phyloP scores from a whole-genome alignment of 805 yeast species.

The Teunomyces aglyptinius region DNA sequence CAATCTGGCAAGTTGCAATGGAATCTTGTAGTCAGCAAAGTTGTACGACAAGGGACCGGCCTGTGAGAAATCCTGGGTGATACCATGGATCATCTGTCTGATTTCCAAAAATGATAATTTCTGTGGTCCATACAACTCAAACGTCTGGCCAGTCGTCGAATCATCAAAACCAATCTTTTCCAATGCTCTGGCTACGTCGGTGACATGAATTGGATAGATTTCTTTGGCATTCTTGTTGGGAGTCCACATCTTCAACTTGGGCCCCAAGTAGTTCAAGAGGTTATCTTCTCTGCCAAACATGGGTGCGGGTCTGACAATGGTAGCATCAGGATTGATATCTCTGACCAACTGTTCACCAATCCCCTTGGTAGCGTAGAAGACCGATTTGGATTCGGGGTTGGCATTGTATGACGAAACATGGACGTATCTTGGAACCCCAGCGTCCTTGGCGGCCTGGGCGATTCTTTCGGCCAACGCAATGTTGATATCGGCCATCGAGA shows the following conservation, averaged over 20 bases:
- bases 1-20: conserved; percentile 45
- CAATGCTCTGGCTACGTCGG: conserved; percentile 75
- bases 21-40: conserved; percentile 42
- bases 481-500: conserved; percentile 78
- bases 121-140: conserved; percentile 74
- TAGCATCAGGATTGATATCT: conserved; percentile 67
- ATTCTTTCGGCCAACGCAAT: conserved; percentile 77
- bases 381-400: conserved; percentile 60
- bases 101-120: conserved; percentile 59
- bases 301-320: conserved; percentile 83
- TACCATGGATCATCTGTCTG: conserved; percentile 66
- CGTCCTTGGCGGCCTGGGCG: conserved; percentile 67
- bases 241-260: conserved; percentile 57
- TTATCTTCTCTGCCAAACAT: conserved; percentile 74
- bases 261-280: conserved; percentile 61
- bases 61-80: conserved; percentile 49
- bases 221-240: conserved; percentile 63
- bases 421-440: conserved; percentile 68
- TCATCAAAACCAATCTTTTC: conserved; percentile 81
- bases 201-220: conserved; percentile 69
- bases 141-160: conserved; percentile 71
- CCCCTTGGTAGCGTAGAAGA: conserved; percentile 78
- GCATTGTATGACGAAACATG: conserved; percentile 84
- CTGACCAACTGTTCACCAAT: conserved; percentile 70
- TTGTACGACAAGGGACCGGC: conserved; percentile 45